These are phyloP conservation scores for Pichia sp. DNA, from an alignment of 1,139 yeast species.

Conservation along the genomic window DNA sequence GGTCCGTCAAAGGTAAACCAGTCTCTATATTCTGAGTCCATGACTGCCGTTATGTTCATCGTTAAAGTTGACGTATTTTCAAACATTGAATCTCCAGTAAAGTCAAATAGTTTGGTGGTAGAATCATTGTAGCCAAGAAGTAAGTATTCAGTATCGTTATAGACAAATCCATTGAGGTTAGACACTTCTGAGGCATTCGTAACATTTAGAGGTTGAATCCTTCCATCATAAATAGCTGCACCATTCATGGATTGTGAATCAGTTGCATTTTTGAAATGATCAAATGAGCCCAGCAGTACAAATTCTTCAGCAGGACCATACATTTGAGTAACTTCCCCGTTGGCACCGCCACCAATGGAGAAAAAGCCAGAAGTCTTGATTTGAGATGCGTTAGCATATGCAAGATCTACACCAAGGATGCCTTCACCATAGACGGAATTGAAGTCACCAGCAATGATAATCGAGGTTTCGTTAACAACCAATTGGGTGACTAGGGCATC, in stretches of 20 bases:
- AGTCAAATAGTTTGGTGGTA: conserved; percentile 34
- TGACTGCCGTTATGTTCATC: conserved; percentile 32
- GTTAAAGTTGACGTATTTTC: conserved; percentile 12
- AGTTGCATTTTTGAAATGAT: conserved; percentile 20
- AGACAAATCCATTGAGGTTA: conserved; percentile 28
- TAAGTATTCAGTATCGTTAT: conserved; percentile 33
- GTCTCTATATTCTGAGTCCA: conserved; percentile 10
- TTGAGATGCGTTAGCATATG: conserved; percentile 7
- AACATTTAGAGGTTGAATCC: conserved; percentile 29
- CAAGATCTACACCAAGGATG: conserved; percentile 26
- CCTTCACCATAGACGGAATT: conserved; percentile 32
- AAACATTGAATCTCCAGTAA: conserved; percentile 31
- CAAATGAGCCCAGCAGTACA: conserved; percentile 34
- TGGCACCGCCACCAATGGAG: conserved; percentile 31
- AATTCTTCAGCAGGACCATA: conserved; percentile 23
- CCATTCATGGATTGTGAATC: conserved; percentile 2
- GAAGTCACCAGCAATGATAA: conserved; percentile 46
- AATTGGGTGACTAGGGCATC: conserved; percentile 37
- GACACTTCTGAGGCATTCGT: conserved; percentile 33
- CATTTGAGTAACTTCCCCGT: conserved; percentile 26
- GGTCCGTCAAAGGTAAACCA: conserved; percentile 3
- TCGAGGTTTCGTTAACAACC: conserved; percentile 25
- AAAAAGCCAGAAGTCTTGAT: conserved; percentile 13
- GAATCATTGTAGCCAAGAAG: conserved; percentile 30
- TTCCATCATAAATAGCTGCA: conserved; percentile 5